Conservation (phyloP, 768 basidiomycete genomes). For the Suillus placidus region DNA sequence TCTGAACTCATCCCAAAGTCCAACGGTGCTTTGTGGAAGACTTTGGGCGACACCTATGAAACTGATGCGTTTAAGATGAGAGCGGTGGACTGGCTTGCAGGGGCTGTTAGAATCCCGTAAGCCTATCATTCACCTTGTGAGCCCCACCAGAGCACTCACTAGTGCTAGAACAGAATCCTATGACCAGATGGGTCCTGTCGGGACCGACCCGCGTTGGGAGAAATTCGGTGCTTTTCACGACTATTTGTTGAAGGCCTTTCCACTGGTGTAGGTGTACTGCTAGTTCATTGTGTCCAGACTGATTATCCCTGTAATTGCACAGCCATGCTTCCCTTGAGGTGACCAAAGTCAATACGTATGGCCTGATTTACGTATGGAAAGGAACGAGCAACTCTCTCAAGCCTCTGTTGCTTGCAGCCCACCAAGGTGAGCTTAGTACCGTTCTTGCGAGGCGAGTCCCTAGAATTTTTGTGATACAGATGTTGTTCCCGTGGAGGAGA, state of each 20-base stretch:
- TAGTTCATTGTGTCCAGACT: not conserved
- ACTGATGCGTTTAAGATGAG: slow-evolving; percentile 38
- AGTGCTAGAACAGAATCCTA: slow-evolving; percentile 50
- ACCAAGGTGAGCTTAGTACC: slow-evolving; percentile 46
- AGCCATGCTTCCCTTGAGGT: slow-evolving; percentile 55
- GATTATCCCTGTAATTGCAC: slow-evolving; percentile 1
- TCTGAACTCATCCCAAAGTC: slow-evolving; percentile 35
- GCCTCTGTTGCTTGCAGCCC: slow-evolving; percentile 56
- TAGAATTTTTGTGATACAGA: slow-evolving; percentile 40
- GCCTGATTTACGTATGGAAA: slow-evolving; percentile 59
- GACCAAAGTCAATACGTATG: slow-evolving; percentile 64
- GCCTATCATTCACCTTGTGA: slow-evolving; percentile 16
- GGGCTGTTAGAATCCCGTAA: slow-evolving; percentile 45
- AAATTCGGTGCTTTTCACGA: slow-evolving; percentile 55
- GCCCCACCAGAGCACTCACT: slow-evolving; percentile 11
- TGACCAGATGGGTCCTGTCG: slow-evolving; percentile 51
- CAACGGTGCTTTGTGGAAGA: slow-evolving; percentile 37
- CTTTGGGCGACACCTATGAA: slow-evolving; percentile 32
- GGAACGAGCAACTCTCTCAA: slow-evolving; percentile 52
- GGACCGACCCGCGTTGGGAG: slow-evolving; percentile 56
- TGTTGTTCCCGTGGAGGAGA: slow-evolving; percentile 66
- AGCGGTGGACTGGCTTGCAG: slow-evolving; percentile 41
- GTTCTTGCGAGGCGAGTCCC: not conserved
- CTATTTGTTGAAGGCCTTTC: slow-evolving; percentile 60
- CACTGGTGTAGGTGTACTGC: slow-evolving; percentile 50